phyloP scores from a whole-genome alignment of 2,329 filamentous ascomycete genomes.

The Microcyclospora pomicola region DNA sequence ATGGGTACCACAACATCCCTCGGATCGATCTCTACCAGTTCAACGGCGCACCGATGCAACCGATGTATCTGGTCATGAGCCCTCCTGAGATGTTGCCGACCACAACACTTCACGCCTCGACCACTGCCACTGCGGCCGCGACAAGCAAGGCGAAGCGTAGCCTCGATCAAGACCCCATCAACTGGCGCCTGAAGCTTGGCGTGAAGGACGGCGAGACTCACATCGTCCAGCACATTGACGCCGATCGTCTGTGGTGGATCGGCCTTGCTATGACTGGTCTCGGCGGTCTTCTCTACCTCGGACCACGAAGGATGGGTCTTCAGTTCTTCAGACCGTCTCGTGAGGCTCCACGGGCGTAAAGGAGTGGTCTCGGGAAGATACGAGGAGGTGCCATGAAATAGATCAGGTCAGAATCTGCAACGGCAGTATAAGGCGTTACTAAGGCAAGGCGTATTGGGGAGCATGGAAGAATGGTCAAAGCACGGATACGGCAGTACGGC shows the following conservation, averaged over 20 bases:
- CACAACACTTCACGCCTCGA: constrained; percentile 46
- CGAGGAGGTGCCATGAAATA: background rate
- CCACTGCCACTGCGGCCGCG: constrained; percentile 23
- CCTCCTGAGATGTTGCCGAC: constrained; percentile 59
- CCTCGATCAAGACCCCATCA: constrained; percentile 23
- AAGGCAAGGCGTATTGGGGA: too few species aligned
- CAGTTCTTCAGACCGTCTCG: constrained; percentile 5
- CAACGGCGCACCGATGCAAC: constrained; percentile 52
- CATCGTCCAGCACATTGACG: constrained; percentile 25
- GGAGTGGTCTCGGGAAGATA: background rate
- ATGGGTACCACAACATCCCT: constrained; percentile 47
- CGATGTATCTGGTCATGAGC: constrained; percentile 50
- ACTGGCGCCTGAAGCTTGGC: constrained; percentile 23
- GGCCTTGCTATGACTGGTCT: constrained; percentile 34
- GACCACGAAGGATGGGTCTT: constrained; percentile 23
- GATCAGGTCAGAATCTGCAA: too few species aligned
- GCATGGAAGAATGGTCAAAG: too few species aligned
- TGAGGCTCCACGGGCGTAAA: background rate
- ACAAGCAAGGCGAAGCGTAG: constrained; percentile 19
- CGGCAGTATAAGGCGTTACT: too few species aligned
- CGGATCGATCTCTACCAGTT: constrained; percentile 51
- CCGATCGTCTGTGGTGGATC: constrained; percentile 38
- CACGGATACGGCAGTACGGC: too few species aligned
- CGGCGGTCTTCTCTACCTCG: constrained; percentile 35
- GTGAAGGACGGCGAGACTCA: constrained; percentile 12